Percentiles rank a stretch among this genome's conserved stretches.
Conservation (phyloP, 805 yeast genomes). For the Maudiozyma serrabonitensis region DNA sequence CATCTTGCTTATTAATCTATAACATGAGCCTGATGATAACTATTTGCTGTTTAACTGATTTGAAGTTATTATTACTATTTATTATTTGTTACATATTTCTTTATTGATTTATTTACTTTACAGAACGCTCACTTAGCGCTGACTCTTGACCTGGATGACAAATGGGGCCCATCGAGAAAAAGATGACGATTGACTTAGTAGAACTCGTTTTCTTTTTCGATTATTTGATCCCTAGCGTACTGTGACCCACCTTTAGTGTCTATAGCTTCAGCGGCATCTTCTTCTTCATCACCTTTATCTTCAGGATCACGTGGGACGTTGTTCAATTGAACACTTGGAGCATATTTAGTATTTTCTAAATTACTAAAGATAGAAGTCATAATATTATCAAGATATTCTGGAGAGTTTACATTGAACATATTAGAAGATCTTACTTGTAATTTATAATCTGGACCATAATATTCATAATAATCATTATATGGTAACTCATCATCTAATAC, state of each 20-base stretch:
- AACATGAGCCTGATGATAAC: no score
- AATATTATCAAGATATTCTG: slow-evolving; percentile 82
- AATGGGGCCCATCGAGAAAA: not conserved
- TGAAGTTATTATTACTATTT: no score
- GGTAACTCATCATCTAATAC: slow-evolving; percentile 64
- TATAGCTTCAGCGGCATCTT: slow-evolving; percentile 66
- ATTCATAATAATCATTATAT: slow-evolving; percentile 92
- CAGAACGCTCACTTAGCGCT: not conserved
- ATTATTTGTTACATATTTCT: no score
- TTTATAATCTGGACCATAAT: slow-evolving; percentile 94
- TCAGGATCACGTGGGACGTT: slow-evolving; percentile 84
- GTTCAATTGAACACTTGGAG: slow-evolving; percentile 94
- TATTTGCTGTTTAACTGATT: no score
- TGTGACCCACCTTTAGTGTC: slow-evolving; percentile 91
- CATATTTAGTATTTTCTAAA: slow-evolving; percentile 82
- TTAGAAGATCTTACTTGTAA: slow-evolving; percentile 90
- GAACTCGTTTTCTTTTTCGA: slow-evolving; percentile 69
- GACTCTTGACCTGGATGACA: not conserved
- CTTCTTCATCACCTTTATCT: slow-evolving; percentile 78
- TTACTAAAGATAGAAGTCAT: slow-evolving; percentile 66
- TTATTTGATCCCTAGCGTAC: slow-evolving; percentile 64
- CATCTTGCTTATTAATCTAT: no score
- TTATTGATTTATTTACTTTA: no score
- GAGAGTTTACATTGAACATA: slow-evolving; percentile 92
- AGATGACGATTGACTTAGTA: slow-evolving; percentile 26